Evolutionary conservation across 495 filamentous ascomycete genomes (phyloP).

Genomic region (Penicillium atrosanguineum): DNA sequence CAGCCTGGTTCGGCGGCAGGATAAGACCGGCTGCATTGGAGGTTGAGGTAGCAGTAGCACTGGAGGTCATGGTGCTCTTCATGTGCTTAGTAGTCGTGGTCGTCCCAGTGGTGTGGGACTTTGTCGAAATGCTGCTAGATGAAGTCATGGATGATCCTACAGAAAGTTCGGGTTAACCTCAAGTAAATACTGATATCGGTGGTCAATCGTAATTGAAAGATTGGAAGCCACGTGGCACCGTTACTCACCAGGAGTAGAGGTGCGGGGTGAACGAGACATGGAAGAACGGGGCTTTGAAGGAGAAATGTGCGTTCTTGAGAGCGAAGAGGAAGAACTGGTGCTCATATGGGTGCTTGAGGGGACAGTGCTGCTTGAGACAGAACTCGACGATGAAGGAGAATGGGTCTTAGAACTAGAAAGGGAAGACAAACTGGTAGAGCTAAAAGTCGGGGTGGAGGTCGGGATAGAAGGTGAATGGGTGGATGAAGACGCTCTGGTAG

Average conservation of each 20-base stretch:
- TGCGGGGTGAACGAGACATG: conserved; percentile 2
- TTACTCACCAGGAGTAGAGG: conserved; percentile 19
- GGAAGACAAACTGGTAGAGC: conserved; percentile 2
- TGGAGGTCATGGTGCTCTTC: conserved; percentile 14
- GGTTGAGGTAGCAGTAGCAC: conserved; percentile 13
- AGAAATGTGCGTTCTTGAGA: conserved; percentile 2
- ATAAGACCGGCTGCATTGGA: conserved; percentile 21
- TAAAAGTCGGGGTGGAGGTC: neutral
- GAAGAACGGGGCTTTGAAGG: conserved; percentile 2
- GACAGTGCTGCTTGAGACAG: neutral
- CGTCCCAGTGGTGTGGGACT: conserved; percentile 11
- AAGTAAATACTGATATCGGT: neutral
- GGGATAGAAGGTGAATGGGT: conserved; percentile 4
- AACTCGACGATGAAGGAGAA: conserved; percentile 6
- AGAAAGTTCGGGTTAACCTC: neutral
- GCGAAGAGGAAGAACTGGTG: conserved; percentile 7
- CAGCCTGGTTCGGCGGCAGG: conserved; percentile 29
- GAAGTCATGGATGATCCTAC: neutral
- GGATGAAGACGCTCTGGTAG: conserved; percentile 16
- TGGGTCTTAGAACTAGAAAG: too few species aligned
- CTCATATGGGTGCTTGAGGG: conserved; percentile 3
- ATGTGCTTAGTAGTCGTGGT: conserved; percentile 15
- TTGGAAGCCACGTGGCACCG: conserved; percentile 15
- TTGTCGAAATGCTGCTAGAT: neutral
- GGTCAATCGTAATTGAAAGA: neutral